Evolutionary conservation across 2,329 filamentous ascomycete genomes (phyloP).

Genomic region (Pseudogymnoascus sp.): DNA sequence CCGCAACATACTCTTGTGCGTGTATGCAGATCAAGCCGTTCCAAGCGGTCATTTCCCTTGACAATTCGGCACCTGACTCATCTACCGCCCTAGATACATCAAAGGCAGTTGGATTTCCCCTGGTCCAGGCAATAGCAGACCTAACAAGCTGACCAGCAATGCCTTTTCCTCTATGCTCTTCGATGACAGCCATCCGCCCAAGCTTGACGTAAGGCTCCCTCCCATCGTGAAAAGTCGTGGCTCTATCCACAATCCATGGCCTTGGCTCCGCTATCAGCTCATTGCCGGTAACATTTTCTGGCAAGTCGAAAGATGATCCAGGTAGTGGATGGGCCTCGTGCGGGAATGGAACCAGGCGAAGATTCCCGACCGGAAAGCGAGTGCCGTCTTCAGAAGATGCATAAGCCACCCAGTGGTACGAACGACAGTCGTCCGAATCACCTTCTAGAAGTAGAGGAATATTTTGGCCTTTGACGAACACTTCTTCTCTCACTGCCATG

Average conservation of each 20-base stretch:
- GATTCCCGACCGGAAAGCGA: slow-evolving; percentile 57
- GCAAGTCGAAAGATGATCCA: slow-evolving; percentile 26
- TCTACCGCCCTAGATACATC: slow-evolving; percentile 28
- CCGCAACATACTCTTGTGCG: slow-evolving; percentile 59
- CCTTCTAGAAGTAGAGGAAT: slow-evolving; percentile 61
- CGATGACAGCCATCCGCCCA: slow-evolving; percentile 64
- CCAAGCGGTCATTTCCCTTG: slow-evolving; percentile 50
- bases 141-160: slow-evolving; percentile 60
- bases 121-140: slow-evolving; percentile 54
- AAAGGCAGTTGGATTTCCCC: slow-evolving; percentile 48
- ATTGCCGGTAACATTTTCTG: slow-evolving; percentile 3
- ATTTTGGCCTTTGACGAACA: slow-evolving; percentile 53
- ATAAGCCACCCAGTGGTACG: slow-evolving; percentile 86
- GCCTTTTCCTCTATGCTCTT: slow-evolving; percentile 54
- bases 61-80: slow-evolving; percentile 27
- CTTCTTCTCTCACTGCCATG: slow-evolving; percentile 51
- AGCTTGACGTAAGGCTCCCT: slow-evolving; percentile 74
- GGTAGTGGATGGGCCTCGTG: slow-evolving; percentile 55
- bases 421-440: slow-evolving; percentile 69
- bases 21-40: slow-evolving; percentile 70
- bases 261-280: slow-evolving; percentile 14
- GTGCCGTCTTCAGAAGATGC: slow-evolving; percentile 41
- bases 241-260: slow-evolving; percentile 18
- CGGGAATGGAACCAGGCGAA: slow-evolving; percentile 75
- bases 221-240: slow-evolving; percentile 47